Percentiles rank a stretch among this genome's conserved stretches.
phyloP scores from a whole-genome alignment of 768 basidiomycete species.

The Tricholoma flavovirens region DNA sequence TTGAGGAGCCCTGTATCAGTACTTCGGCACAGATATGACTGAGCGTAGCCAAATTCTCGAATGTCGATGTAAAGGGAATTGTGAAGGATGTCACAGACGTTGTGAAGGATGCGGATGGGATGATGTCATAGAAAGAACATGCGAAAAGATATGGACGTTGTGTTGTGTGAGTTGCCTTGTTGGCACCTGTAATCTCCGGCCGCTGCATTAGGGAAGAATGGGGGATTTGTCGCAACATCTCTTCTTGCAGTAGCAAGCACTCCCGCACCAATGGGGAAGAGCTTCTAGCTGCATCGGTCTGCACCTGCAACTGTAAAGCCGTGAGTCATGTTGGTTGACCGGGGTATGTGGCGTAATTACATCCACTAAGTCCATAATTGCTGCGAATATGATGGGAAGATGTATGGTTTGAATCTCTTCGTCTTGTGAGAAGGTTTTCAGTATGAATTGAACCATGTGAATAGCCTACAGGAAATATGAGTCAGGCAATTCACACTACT shows the following conservation, averaged over 20 bases:
- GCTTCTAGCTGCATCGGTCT: constrained; percentile 28
- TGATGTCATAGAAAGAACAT: constrained; percentile 55
- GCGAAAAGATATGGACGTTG: constrained; percentile 50
- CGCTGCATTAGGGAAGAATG: constrained; percentile 45
- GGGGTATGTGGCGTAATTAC: constrained; percentile 34
- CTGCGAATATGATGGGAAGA: constrained; percentile 72
- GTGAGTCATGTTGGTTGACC: not conserved
- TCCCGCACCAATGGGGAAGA: constrained; percentile 33
- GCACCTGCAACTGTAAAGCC: constrained; percentile 29
- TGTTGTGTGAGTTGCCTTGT: constrained; percentile 23
- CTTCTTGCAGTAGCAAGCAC: constrained; percentile 45
- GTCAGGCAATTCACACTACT: constrained; percentile 5
- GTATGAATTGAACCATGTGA: constrained; percentile 63
- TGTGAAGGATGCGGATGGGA: constrained; percentile 16
- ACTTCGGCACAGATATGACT: constrained; percentile 38
- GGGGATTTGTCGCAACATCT: constrained; percentile 47
- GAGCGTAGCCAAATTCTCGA: constrained; percentile 49
- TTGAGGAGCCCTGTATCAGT: constrained; percentile 26
- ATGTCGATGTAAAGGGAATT: constrained; percentile 50
- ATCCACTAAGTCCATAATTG: constrained; percentile 55
- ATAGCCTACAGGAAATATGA: constrained; percentile 43
- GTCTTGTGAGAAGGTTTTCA: constrained; percentile 77
- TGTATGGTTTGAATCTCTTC: constrained; percentile 82
- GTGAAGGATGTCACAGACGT: constrained; percentile 22
- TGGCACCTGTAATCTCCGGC: constrained; percentile 37